A percentile compares a stretch with the other conserved stretches of the same genome.
Conservation (phyloP, 2,329 filamentous ascomycete genomes). For the Xylaria digitata region DNA sequence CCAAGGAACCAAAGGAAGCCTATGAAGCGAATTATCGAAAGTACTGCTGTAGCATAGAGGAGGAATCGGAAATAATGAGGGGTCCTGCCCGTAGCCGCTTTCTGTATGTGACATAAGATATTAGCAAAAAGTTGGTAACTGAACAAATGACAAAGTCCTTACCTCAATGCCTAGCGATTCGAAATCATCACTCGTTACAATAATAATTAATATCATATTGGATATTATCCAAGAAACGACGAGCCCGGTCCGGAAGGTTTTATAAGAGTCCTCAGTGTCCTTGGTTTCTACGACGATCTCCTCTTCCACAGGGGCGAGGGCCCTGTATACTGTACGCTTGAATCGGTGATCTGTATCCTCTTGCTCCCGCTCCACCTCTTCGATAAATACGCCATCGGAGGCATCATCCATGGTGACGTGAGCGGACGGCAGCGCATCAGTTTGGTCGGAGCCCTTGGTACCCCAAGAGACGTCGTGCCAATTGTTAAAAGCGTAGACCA, state of each 20-base stretch:
- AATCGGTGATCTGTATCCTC: conserved; percentile 99
- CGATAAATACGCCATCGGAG: conserved; percentile 82
- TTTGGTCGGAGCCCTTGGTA: conserved; percentile 98
- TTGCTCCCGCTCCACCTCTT: conserved; percentile 96
- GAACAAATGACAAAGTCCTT: conserved; percentile 54
- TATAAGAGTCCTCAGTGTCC: conserved; percentile 82
- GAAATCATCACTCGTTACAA: conserved; percentile 89
- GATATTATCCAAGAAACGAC: conserved; percentile 97
- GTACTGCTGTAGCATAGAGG: conserved; percentile 85
- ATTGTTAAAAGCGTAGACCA: conserved; percentile 99
- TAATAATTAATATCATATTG: conserved; percentile 85
- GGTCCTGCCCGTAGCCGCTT: conserved; percentile 77
- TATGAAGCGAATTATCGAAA: conserved; percentile 88
- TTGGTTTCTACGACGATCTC: too few species aligned
- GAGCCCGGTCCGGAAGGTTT: conserved; percentile 97
- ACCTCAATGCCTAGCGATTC: conserved; percentile 86
- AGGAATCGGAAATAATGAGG: conserved; percentile 91
- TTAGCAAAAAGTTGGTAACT: conserved; percentile 52
- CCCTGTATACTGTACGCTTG: conserved; percentile 80
- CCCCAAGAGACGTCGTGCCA: conserved; percentile 99
- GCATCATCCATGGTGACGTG: conserved; percentile 81
- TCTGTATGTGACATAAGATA: conserved; percentile 55
- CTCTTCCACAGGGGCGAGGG: too few species aligned
- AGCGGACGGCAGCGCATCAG: conserved; percentile 90
- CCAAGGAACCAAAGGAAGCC: conserved; percentile 96